phyloP scores from a whole-genome alignment of 2,329 filamentous ascomycete genomes.

The Aspergillus thermomutatus region DNA sequence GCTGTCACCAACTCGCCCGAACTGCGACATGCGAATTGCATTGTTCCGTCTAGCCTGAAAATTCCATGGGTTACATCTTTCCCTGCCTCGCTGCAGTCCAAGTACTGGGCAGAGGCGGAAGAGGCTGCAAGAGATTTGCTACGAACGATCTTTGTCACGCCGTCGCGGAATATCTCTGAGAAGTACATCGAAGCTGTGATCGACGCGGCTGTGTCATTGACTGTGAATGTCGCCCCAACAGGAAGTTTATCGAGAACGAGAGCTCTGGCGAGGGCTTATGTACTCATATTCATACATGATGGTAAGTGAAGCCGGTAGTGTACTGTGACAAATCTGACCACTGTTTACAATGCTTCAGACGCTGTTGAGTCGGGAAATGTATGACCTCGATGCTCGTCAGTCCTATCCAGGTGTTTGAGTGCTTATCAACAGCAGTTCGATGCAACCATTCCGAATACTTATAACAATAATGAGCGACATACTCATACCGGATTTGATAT shows the following conservation, averaged over 20 bases:
- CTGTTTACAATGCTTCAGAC: conserved; percentile 1
- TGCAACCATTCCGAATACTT: background rate
- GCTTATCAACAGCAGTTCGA: background rate
- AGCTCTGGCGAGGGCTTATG: conserved; percentile 5
- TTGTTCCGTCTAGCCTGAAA: conserved; percentile 1
- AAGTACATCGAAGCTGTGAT: conserved; percentile 3
- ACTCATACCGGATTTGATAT: conserved; percentile 1
- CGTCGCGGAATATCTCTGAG: background rate
- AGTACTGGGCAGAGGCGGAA: conserved; percentile 12
- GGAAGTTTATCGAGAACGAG: conserved; percentile 2
- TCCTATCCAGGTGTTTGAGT: background rate
- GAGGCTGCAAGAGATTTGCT: conserved; percentile 1
- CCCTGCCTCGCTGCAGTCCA: conserved; percentile 9
- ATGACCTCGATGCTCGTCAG: background rate
- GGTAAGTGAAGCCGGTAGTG: background rate
- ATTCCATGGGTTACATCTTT: conserved; percentile 13
- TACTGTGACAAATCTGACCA: background rate
- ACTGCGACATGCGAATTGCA: conserved; percentile 2
- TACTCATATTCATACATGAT: conserved; percentile 13
- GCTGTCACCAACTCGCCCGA: background rate
- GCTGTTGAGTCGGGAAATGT: conserved; percentile 7
- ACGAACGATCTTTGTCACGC: background rate
- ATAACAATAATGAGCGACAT: background rate
- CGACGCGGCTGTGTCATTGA: conserved; percentile 9
- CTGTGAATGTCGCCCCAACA: conserved; percentile 3